Evolutionary conservation across 2,329 filamentous ascomycete genomes (phyloP).

Genomic region (Spiromastix sp.): DNA sequence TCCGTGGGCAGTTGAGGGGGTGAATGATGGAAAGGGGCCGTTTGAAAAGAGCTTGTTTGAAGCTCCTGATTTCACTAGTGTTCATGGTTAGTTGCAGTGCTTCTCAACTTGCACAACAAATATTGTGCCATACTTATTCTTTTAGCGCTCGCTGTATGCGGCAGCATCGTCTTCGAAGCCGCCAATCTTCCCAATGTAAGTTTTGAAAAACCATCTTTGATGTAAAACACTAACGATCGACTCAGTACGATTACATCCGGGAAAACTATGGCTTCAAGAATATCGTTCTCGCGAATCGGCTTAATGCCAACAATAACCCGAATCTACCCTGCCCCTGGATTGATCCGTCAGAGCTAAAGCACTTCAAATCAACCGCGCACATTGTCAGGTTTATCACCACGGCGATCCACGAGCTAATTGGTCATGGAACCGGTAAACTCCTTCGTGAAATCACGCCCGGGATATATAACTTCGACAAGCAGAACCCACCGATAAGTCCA

Average conservation of each 20-base stretch:
- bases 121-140: conserved; percentile 3
- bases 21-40: conserved; percentile 29
- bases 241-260: neutral
- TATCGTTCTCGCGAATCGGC: neutral
- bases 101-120: neutral
- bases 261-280: neutral
- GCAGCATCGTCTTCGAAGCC: conserved; percentile 33
- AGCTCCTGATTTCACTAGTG: conserved; percentile 13
- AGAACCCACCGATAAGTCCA: conserved; percentile 47
- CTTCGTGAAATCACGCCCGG: conserved; percentile 44
- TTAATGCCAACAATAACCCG: neutral
- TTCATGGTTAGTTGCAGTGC: conserved; percentile 8
- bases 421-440: conserved; percentile 55
- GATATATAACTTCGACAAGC: conserved; percentile 51
- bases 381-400: conserved; percentile 4
- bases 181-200: conserved; percentile 42
- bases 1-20: conserved; percentile 18
- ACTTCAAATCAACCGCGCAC: conserved; percentile 1
- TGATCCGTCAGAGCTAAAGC: neutral
- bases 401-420: conserved; percentile 47
- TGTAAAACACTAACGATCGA: neutral
- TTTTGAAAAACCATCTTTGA: conserved; percentile 1
- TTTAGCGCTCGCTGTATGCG: conserved; percentile 35
- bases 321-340: neutral
- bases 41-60: conserved; percentile 16